These are phyloP conservation scores for Berberis thunbergii DNA, from an alignment of 164 flowering plant genomes.

Conservation along the genomic window DNA sequence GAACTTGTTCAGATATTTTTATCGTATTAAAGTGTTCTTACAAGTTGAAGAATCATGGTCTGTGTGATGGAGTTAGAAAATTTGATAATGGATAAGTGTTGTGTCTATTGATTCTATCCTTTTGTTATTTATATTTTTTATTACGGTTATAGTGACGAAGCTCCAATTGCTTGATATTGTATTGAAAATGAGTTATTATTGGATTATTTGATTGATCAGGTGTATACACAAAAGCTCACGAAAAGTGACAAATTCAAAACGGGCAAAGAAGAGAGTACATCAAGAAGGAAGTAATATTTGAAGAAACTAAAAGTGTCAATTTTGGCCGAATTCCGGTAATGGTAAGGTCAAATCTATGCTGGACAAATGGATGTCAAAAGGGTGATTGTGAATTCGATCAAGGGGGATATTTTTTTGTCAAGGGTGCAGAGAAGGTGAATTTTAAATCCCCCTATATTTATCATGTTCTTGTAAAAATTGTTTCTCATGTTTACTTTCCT, in stretches of 20 bases:
- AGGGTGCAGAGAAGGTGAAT: conserved; percentile 87
- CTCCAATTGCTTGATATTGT: no score
- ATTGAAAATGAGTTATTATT: not conserved
- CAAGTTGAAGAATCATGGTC: no score
- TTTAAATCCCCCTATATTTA: not conserved
- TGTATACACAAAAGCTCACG: conserved; percentile 36
- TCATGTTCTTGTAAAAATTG: not conserved
- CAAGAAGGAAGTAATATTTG: conserved; percentile 27
- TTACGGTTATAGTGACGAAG: no score
- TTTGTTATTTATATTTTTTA: no score
- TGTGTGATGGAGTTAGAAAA: no score
- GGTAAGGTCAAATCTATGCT: conserved; percentile 81
- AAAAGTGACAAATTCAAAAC: conserved; percentile 84
- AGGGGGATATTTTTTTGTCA: conserved; percentile 88
- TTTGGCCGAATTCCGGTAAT: conserved; percentile 91
- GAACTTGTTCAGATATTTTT: no score
- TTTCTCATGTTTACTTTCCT: not conserved
- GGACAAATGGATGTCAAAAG: conserved; percentile 49
- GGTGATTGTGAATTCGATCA: conserved; percentile 81
- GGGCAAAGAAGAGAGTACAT: conserved; percentile 48
- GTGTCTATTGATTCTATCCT: no score
- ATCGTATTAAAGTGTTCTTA: no score
- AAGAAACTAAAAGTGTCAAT: conserved; percentile 32
- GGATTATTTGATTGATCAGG: conserved; percentile 30
- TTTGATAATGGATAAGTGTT: no score